phyloP scores from a whole-genome alignment of 1,284 basidiomycete genomes.

The Rhodotorula sp. region DNA sequence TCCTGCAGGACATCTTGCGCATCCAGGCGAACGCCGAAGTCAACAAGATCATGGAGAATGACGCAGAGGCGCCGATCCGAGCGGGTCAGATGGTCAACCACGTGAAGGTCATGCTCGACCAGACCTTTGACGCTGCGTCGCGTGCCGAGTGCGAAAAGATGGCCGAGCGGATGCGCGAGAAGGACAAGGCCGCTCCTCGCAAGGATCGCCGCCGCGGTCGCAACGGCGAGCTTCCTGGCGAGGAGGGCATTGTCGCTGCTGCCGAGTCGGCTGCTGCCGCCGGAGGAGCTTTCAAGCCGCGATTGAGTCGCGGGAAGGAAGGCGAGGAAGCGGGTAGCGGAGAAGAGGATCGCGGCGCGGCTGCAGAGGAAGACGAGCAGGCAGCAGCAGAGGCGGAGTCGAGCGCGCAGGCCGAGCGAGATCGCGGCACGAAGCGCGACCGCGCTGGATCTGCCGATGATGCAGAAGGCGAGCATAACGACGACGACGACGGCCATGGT shows the following conservation, averaged over 20 bases:
- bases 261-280: constrained; percentile 33
- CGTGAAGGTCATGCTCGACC: constrained; percentile 76
- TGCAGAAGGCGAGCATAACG: constrained; percentile 26
- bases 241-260: constrained; percentile 34
- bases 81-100: constrained; percentile 88
- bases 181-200: constrained; percentile 54
- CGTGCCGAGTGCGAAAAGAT: constrained; percentile 82
- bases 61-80: constrained; percentile 72
- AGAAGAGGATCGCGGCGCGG: constrained; percentile 56
- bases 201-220: constrained; percentile 48
- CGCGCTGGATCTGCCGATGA: constrained; percentile 44
- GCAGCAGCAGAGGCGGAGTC: neutral
- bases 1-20: constrained; percentile 80
- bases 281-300: constrained; percentile 19
- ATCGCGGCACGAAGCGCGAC: constrained; percentile 17
- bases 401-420: neutral
- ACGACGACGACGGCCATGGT: constrained; percentile 44
- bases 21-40: constrained; percentile 84
- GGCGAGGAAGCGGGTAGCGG: constrained; percentile 54
- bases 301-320: constrained; percentile 35
- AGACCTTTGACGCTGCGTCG: constrained; percentile 80
- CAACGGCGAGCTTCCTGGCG: constrained; percentile 44
- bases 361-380: neutral
- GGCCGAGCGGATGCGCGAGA: constrained; percentile 69
- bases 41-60: constrained; percentile 57